Evolutionary conservation across 2,329 filamentous ascomycete genomes (phyloP).

Genomic region (Epichloe uncinata): DNA sequence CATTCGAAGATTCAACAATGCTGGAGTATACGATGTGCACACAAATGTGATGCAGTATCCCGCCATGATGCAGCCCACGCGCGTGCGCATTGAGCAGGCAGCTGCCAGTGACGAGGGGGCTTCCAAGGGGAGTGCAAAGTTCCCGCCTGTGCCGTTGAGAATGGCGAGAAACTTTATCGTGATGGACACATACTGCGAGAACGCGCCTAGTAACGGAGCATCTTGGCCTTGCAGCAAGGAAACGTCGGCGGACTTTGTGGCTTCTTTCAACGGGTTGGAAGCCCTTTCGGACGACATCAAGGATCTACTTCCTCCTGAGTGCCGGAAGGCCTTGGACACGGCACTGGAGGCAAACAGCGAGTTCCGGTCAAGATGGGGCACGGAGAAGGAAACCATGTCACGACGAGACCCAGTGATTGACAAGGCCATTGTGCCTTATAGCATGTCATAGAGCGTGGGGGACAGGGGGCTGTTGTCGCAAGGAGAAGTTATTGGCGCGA

Average conservation of each 20-base stretch:
- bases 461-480: neutral
- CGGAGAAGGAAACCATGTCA: conserved; percentile 46
- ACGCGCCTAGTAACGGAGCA: conserved; percentile 33
- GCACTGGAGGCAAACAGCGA: conserved; percentile 49
- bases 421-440: conserved; percentile 50
- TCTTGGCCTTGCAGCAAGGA: conserved; percentile 30
- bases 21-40: conserved; percentile 83
- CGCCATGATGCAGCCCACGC: conserved; percentile 76
- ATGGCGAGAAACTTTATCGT: conserved; percentile 44
- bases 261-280: conserved; percentile 47
- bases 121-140: conserved; percentile 21
- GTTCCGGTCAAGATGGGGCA: conserved; percentile 66
- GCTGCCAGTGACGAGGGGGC: conserved; percentile 22
- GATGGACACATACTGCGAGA: conserved; percentile 41
- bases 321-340: conserved; percentile 57
- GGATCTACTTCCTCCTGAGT: conserved; percentile 54
- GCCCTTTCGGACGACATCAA: conserved; percentile 52
- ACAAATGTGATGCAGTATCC: conserved; percentile 88
- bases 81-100: conserved; percentile 68
- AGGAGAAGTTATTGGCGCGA: neutral
- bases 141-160: conserved; percentile 34
- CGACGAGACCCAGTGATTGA: conserved; percentile 44
- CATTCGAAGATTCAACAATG: conserved; percentile 53
- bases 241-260: conserved; percentile 32
- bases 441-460: conserved; percentile 19